These are phyloP conservation scores for Avena sativa DNA, from an alignment of 176 grass and related monocot species.

Conservation along the genomic window DNA sequence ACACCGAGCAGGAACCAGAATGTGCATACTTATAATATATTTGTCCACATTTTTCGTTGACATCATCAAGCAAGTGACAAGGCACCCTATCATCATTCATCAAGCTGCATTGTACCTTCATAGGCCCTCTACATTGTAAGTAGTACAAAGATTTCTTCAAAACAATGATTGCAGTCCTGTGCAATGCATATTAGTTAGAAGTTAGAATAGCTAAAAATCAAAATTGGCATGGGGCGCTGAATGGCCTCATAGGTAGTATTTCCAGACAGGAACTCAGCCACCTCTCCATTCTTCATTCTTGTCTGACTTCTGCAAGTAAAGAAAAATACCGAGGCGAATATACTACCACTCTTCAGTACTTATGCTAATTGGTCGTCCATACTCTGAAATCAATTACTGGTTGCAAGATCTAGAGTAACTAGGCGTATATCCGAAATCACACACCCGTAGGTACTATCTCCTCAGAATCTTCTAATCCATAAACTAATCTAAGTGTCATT, in stretches of 20 bases:
- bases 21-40: neutral
- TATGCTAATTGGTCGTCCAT: neutral
- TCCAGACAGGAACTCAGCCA: constrained; percentile 57
- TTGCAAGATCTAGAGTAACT: neutral
- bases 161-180: neutral
- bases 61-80: no score
- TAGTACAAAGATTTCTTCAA: constrained; percentile 60
- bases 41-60: neutral
- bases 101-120: constrained; percentile 49
- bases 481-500: neutral
- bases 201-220: neutral
- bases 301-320: constrained; percentile 47
- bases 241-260: constrained; percentile 55
- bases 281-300: constrained; percentile 76
- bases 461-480: neutral
- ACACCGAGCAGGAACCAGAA: neutral
- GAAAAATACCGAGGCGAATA: constrained; percentile 16
- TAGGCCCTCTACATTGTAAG: constrained; percentile 64
- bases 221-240: constrained; percentile 56
- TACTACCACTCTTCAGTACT: neutral
- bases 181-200: neutral
- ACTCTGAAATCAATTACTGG: neutral
- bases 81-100: neutral
- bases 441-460: neutral
- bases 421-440: neutral